Evolutionary conservation across 2,329 filamentous ascomycete genomes (phyloP), one percentile per base, ranked within the genome.

Genomic region (Cryphonectria radicalis): DNA sequence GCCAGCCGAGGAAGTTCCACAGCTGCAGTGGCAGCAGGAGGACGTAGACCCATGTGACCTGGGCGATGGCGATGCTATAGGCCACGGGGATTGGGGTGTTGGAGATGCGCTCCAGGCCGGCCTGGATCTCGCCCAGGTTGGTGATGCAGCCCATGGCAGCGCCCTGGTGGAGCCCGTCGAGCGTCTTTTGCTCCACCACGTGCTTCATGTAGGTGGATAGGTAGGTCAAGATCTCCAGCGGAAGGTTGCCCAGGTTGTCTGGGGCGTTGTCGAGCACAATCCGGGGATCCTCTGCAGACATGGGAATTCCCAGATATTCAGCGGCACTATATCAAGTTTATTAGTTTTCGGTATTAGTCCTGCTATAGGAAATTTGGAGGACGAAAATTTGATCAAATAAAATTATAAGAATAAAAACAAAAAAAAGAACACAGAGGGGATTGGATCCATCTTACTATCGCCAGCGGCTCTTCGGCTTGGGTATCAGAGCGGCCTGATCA

Each of bases 41-140:
- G 68, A 96, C 90, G 81, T 96, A 97, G 67, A 94, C 88, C 89
- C 92, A 95, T 43, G 93, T 93, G 78, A 96, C 95, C 79, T 97
- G 93, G 28, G 91, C 90, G 79, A 96, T 95, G 76, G 93, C 89
- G 76, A 97, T 96, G 74, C 88, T 90, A 83, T 97, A 97, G 63
- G 93, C 93, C 70, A 94, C 87, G 2, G 93, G 93, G 0, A 97
- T 87, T 1, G 93, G 93, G 0, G 93, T 97, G 79, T 91, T 92
- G 43, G 95, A 88, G 28, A 97, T 90, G 73, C 93, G 91, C 77
- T 96, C 93, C 64, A 90, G 90, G 71, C 91, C 90, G 22, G 89
- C 88, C 75, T 94, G 84, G 70, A 91, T 88, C 74, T 97, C 93
- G 77, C 92, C 93, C 68, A 97, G 83, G 5, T 82, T 83, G 0